Base-by-base conservation (phyloP, 2,329 filamentous ascomycete genomes). In the Fusarium succisae region DNA sequence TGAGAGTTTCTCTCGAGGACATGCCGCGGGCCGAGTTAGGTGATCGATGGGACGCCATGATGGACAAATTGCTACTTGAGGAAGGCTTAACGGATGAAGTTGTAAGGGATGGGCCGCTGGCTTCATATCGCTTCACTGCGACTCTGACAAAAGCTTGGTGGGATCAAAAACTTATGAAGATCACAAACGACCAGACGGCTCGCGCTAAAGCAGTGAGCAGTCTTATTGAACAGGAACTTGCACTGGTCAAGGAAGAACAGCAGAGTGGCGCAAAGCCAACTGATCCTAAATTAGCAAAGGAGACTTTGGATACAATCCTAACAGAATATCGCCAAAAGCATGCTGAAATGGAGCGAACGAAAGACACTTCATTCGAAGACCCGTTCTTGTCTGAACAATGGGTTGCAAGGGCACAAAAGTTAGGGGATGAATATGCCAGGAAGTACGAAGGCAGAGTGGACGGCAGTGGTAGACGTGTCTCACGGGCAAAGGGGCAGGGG, bases 31-130 rank as follows among this genome's bases (percentile, higher is more conserved):
- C 84, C 1, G 35, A 59, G 39, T 71, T 80, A 9, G 87, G 89
- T 67, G 89, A 91, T 73, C 54, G 68, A 24, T 91, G 89, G 87
- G 87, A 89, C 37, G 32, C 39, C 10, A 47, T 83, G 22, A 74
- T 88, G 39, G 72, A 64, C 9, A 51, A 73, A 17, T 70, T 83
- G 57, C 70, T 81, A 44, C 57, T 37, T 30, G 30, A 63, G 14
- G 75, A 79, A 48, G 69, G 70, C 2, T 43, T 70, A 8, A 43
- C 57, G 9, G 55, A 63, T 15, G 37, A 57, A 8, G 56, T 65
- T 22, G 9, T 58, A 5, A 37, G 18, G 37, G 67, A 75, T n/a
- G 62, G 64, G 12, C 59, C 45, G 15, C 32, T 68, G n/a, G 65
- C 67, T 14, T 79, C 81, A 14, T 86, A 82, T 60, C 53, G 62